Base-by-base conservation (phyloP, 306 rosid genomes). In the Hippophae rhamnoides region DNA sequence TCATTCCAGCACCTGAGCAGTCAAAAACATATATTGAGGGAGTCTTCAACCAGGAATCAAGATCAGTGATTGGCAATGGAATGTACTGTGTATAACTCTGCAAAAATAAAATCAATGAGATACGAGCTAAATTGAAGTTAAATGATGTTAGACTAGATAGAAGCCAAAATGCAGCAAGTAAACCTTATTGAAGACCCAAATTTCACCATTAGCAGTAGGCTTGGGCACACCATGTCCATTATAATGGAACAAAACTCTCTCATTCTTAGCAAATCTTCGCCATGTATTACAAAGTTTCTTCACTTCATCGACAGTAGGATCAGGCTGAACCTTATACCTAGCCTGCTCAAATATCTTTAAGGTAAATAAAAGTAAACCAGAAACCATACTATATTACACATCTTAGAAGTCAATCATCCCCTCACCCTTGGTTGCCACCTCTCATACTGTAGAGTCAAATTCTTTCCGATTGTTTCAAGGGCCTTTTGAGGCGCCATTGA, bases 171-270 rank as follows among this genome's bases (percentile, higher is more conserved):
- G 52, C 4, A 47, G 63, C 52, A 56, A 31, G 69, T 55, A 68
- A 53, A 92, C 99, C 99, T 82, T 93, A 76, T 93, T 89, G 77
- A 93, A 93, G 60, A 93, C 90, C 99, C 99, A 93, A 62, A 93
- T 86, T 93, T 93, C 99, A 67, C 97, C 95, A 62, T 86, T 89
- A 50, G 90, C 74, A 57, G 99, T 89, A 58, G 99, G 97, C 78
- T 89, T 89, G 31, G 99, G 97, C 67, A 93, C 99, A 64, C 97
- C 99, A 67, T 93, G 99, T 64, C 99, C 99, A 75, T 93, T 93
- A 71, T 93, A 93, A 76, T 93, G 99, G 72, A 88, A 93, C 60
- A 93, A 74, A 68, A 93, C 99, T 81, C 99, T 82, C 79, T 88
- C 99, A 0, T 86, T 73, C 81, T 93, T 93, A 27, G 95, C 95